Percentiles rank a stretch among this genome's conserved stretches.
Evolutionary conservation across 495 filamentous ascomycete genomes (phyloP).

Genomic region (Peziza echinospora): DNA sequence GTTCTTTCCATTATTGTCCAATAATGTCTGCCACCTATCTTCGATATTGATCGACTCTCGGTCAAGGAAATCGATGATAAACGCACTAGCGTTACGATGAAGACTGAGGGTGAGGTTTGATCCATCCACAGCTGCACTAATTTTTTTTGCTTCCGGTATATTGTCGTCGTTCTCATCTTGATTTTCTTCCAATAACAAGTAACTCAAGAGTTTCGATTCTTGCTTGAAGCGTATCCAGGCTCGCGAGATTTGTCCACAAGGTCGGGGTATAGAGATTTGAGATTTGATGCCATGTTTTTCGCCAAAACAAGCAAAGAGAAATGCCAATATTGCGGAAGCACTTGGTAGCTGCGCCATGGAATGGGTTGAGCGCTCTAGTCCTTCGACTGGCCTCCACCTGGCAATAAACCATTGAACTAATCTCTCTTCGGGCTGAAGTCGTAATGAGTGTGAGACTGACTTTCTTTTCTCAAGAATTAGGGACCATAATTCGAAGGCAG

Average conservation of each 20-base stretch:
- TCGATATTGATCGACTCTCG: background rate
- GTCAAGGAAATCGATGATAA: background rate
- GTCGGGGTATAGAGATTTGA: background rate
- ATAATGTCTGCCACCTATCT: background rate
- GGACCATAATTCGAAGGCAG: constrained; percentile 52
- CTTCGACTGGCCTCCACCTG: constrained; percentile 41
- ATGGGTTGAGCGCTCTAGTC: background rate
- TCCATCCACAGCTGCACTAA: background rate
- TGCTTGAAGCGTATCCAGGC: constrained; percentile 23
- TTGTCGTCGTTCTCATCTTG: background rate
- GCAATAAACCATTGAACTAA: constrained; percentile 60
- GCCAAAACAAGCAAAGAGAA: background rate
- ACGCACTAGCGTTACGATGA: background rate
- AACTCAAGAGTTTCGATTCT: constrained; percentile 12
- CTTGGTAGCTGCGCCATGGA: background rate
- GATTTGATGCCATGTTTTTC: background rate
- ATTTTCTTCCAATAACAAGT: constrained; percentile 22
- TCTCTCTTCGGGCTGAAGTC: constrained; percentile 40
- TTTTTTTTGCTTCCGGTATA: background rate
- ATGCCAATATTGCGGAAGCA: background rate
- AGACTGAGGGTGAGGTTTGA: background rate
- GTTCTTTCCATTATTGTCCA: background rate
- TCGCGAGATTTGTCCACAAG: constrained; percentile 14
- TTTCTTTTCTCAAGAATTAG: constrained; percentile 36
- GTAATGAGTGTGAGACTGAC: constrained; percentile 39